phyloP scores from a whole-genome alignment of 768 basidiomycete genomes.

The Royoungia palumana region DNA sequence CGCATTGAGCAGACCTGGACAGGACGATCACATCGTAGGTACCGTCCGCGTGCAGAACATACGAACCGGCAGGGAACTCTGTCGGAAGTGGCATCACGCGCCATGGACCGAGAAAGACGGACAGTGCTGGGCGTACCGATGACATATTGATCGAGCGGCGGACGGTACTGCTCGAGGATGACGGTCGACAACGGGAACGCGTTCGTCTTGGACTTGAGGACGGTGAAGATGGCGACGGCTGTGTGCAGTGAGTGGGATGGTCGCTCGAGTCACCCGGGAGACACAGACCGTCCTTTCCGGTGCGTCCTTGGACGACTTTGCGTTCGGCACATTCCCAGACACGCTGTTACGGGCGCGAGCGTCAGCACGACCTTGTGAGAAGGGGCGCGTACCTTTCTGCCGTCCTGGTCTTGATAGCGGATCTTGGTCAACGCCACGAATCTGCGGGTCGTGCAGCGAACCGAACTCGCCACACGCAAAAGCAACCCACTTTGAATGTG shows the following conservation, averaged over 20 bases:
- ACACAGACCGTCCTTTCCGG: constrained; percentile 73
- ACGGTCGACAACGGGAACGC: constrained; percentile 76
- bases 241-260: neutral
- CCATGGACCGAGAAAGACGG: no score
- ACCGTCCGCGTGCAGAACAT: neutral
- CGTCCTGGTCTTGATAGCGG: constrained; percentile 73
- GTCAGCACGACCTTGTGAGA: neutral
- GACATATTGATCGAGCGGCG: constrained; percentile 73
- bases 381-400: constrained; percentile 52
- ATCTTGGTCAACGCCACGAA: constrained; percentile 86
- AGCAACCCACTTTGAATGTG: constrained; percentile 54
- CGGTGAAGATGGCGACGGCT: constrained; percentile 85
- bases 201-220: constrained; percentile 71
- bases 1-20: constrained; percentile 75
- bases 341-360: constrained; percentile 43
- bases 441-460: constrained; percentile 36
- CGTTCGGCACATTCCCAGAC: constrained; percentile 90
- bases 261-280: no score
- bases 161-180: constrained; percentile 89
- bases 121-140: constrained; percentile 61
- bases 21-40: neutral
- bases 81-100: neutral
- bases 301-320: constrained; percentile 72
- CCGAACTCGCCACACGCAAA: neutral
- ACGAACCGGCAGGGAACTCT: constrained; percentile 60